Base-by-base conservation (phyloP, 1,139 yeast species). In the Geotrichum bryndzae region DNA sequence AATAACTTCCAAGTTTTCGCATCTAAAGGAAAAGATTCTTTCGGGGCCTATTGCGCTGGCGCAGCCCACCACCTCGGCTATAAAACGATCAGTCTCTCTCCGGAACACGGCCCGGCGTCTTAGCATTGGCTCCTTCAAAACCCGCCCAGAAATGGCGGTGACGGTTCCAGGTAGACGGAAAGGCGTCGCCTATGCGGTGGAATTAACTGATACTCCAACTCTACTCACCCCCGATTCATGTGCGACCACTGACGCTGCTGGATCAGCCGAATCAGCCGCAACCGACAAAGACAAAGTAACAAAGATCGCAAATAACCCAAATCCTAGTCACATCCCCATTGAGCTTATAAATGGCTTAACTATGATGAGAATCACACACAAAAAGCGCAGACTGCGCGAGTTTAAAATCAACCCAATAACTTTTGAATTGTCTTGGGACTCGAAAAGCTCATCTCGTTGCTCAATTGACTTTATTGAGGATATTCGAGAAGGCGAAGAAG, bases 391-490 rank as follows among this genome's bases (percentile, higher is more conserved):
- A 51, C 80, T 85, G 66, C 76, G 83, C 45, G 75, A 79, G 22
- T 80, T 84, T 65, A 72, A 68, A 51, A 69, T 84, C 5, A 80
- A 82, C 63, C 64, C 68, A 78, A 70, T 1, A 13, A 68, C 73
- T 13, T 84, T 84, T 4, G 66, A 75, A 1, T 72, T 84, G 22
- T 73, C 79, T 1, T 87, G 92, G 88, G 82, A 80, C 63, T 74
- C 69, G 22, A 70, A 76, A 64, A 79, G 79, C 45, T 71, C 79
- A 15, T 81, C 83, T 27, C 80, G 76, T 56, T 78, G 91, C 63
- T 77, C 81, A n/a, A 77, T 90, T 18, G 96, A 89, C 71, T 84
- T 84, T 61, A 87, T 94, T 53, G 84, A 84, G 66, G 86, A 84
- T 62, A 81, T 90, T 1, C 76, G 91, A 60, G 78, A 81, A 11